Percentiles rank a stretch among this genome's conserved stretches.
Conservation (phyloP, 306 rosid species). For the Cyamopsis tetragonoloba region DNA sequence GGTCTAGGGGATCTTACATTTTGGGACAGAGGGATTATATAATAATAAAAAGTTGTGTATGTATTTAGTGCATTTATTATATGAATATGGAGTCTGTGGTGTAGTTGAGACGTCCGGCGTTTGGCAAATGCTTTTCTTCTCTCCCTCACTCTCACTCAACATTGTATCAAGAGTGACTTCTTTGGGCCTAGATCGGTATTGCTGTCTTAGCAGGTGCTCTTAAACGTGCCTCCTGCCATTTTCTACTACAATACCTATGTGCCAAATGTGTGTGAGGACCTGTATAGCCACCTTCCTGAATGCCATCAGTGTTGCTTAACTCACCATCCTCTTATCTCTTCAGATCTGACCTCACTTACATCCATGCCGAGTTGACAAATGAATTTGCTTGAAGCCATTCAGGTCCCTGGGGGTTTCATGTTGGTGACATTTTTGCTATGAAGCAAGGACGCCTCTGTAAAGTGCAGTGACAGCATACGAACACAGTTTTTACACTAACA, state of each 20-base stretch:
- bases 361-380: neutral
- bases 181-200: neutral
- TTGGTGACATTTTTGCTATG: too few relatives aligned
- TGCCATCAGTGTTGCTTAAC: neutral
- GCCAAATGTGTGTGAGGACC: too few relatives aligned
- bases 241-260: neutral
- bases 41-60: neutral
- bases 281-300: neutral
- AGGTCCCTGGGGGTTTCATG: neutral
- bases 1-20: too few relatives aligned
- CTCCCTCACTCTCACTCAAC: neutral
- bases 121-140: neutral
- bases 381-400: neutral
- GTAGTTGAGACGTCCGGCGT: neutral
- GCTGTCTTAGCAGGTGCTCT: too few relatives aligned
- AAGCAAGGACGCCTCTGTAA: too few relatives aligned
- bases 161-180: neutral
- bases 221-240: neutral
- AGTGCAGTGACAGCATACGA: too few relatives aligned
- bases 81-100: neutral
- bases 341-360: neutral
- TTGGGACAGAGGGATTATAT: too few relatives aligned
- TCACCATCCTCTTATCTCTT: neutral
- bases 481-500: too few relatives aligned
- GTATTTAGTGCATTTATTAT: neutral